These are phyloP conservation scores for Aspergillus novofumigatus DNA, from an alignment of 2,329 filamentous ascomycete species.

Conservation along the genomic window DNA sequence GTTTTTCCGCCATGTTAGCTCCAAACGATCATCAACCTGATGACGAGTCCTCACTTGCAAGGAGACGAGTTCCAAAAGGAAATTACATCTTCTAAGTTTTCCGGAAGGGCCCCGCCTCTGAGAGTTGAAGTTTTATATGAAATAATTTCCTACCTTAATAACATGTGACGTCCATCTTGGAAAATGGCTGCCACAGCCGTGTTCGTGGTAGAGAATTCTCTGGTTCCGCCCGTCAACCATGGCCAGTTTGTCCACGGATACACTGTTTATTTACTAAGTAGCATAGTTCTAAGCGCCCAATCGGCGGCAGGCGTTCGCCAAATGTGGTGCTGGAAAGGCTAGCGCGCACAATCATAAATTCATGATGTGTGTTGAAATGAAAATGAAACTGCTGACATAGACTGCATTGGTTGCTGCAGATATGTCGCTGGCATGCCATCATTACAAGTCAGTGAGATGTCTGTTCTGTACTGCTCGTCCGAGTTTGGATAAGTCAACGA, in stretches of 20 bases:
- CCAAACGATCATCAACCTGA: background rate
- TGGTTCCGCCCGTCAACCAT: slow-evolving; percentile 12
- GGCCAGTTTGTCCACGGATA: slow-evolving; percentile 12
- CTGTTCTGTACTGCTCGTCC: background rate
- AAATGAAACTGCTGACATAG: background rate
- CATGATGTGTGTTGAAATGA: background rate
- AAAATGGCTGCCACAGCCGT: background rate
- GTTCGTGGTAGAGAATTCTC: background rate
- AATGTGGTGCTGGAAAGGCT: background rate
- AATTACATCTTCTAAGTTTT: background rate
- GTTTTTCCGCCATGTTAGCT: background rate
- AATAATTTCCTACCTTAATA: background rate
- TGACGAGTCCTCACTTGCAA: background rate
- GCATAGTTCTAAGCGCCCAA: background rate
- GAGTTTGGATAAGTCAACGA: background rate
- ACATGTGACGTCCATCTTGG: background rate
- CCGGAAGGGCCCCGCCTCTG: too few relatives aligned
- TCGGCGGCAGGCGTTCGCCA: background rate
- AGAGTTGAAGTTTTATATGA: background rate
- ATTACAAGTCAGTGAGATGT: background rate
- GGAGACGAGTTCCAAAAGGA: background rate
- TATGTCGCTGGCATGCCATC: background rate
- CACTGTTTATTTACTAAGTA: slow-evolving; percentile 13
- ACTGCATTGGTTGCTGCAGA: background rate
- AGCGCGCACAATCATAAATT: background rate